Conservation (phyloP, 1,284 basidiomycete species). For the Malassezia yamatoensis region DNA sequence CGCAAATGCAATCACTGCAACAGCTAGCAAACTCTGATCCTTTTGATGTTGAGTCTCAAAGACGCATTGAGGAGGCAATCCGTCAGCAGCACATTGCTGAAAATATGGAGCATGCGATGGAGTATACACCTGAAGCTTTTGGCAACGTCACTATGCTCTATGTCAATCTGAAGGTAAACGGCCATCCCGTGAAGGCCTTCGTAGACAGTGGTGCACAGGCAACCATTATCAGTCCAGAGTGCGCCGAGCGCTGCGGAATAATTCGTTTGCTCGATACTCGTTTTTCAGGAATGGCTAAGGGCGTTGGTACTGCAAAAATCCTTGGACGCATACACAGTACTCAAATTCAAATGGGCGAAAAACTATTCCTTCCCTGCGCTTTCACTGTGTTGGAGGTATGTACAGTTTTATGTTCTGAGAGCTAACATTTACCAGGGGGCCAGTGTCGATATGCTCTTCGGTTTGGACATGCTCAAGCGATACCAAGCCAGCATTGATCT, state of each 20-base stretch:
- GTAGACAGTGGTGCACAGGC: constrained; percentile 94
- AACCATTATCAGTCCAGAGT: constrained; percentile 92
- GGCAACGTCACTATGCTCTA: constrained; percentile 94
- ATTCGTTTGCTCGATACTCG: constrained; percentile 84
- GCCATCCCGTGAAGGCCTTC: constrained; percentile 80
- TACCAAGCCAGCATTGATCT: constrained; percentile 94
- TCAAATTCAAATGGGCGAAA: constrained; percentile 72
- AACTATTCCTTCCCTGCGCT: constrained; percentile 71
- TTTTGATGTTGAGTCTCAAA: constrained; percentile 70
- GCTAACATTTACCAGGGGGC: constrained; percentile 55
- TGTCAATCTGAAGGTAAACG: constrained; percentile 71
- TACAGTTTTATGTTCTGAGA: not conserved
- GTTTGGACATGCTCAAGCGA: constrained; percentile 95
- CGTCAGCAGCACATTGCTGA: constrained; percentile 78
- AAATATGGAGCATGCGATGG: constrained; percentile 48
- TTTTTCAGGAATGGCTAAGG: constrained; percentile 81
- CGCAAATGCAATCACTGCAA: constrained; percentile 55
- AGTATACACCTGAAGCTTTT: constrained; percentile 68
- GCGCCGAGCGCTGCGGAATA: constrained; percentile 82
- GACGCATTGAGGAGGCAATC: constrained; percentile 85
- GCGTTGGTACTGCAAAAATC: constrained; percentile 89
- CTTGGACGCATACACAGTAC: constrained; percentile 87
- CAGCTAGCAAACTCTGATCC: constrained; percentile 71
- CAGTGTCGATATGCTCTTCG: constrained; percentile 84
- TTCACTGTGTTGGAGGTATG: constrained; percentile 80